Conservation (phyloP, 768 basidiomycete species). For the Aureoboletus auriporus region DNA sequence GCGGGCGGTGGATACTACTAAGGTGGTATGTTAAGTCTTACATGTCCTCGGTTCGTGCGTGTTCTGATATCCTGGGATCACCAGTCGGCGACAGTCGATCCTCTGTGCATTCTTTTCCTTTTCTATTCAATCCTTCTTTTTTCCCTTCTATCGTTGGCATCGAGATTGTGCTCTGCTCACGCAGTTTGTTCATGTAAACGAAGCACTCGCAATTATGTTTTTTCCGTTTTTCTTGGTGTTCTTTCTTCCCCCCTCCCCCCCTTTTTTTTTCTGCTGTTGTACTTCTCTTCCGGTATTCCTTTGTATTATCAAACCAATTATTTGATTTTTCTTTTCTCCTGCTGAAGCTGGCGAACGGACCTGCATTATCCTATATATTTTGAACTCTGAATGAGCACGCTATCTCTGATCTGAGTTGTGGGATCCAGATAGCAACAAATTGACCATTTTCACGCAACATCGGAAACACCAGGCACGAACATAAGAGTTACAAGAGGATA, state of each 20-base stretch:
- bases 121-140: not conserved
- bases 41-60: too few species aligned
- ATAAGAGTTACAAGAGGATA: not conserved
- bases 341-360: too few species aligned
- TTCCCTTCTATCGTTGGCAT: not conserved
- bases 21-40: slow-evolving; percentile 1
- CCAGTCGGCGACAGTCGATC: not conserved
- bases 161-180: slow-evolving; percentile 8
- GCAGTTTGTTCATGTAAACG: slow-evolving; percentile 20
- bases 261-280: not conserved
- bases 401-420: too few species aligned
- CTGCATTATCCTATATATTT: not conserved
- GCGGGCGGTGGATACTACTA: slow-evolving; percentile 28
- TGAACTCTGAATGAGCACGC: too few species aligned
- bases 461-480: not conserved
- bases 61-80: not conserved
- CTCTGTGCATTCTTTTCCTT: not conserved
- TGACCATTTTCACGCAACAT: too few species aligned
- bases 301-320: slow-evolving; percentile 12
- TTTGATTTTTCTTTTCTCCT: not conserved
- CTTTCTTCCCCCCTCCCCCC: not conserved
- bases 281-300: not conserved
- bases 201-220: slow-evolving; percentile 3
- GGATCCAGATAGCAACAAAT: too few species aligned
- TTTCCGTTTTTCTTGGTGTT: not conserved